phyloP scores from a whole-genome alignment of 73 alveolate genomes.

The Tetrahymena elliotti region DNA sequence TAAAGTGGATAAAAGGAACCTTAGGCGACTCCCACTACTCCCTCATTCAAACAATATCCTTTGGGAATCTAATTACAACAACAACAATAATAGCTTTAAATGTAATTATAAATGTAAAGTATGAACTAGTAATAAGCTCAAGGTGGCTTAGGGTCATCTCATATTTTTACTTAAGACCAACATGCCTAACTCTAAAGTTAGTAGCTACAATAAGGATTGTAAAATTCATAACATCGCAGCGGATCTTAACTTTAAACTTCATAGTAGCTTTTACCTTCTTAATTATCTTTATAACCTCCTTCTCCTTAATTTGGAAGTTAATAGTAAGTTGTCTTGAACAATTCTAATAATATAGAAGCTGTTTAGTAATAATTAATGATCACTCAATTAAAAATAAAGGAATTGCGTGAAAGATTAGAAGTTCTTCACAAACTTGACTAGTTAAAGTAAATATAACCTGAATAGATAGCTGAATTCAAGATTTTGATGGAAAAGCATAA shows the following conservation, averaged over 20 bases:
- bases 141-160: neutral
- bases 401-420: neutral
- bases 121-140: neutral
- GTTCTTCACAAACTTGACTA: neutral
- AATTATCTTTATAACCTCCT: neutral
- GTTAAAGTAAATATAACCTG: neutral
- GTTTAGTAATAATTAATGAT: neutral
- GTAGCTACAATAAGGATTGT: neutral
- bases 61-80: neutral
- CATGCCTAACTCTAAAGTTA: neutral
- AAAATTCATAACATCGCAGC: neutral
- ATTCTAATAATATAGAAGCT: neutral
- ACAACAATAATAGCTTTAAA: neutral
- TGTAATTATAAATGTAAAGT: neutral
- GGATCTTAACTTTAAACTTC: neutral
- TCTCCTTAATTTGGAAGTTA: neutral
- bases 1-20: neutral
- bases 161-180: neutral
- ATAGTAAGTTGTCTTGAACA: neutral
- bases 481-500: neutral
- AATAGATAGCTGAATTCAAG: neutral
- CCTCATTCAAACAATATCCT: neutral
- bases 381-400: neutral
- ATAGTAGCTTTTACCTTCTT: neutral
- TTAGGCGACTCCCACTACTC: neutral